These are phyloP conservation scores for Cyanidium caldarium DNA, from an alignment of 23 red algal species.

Conservation along the genomic window DNA sequence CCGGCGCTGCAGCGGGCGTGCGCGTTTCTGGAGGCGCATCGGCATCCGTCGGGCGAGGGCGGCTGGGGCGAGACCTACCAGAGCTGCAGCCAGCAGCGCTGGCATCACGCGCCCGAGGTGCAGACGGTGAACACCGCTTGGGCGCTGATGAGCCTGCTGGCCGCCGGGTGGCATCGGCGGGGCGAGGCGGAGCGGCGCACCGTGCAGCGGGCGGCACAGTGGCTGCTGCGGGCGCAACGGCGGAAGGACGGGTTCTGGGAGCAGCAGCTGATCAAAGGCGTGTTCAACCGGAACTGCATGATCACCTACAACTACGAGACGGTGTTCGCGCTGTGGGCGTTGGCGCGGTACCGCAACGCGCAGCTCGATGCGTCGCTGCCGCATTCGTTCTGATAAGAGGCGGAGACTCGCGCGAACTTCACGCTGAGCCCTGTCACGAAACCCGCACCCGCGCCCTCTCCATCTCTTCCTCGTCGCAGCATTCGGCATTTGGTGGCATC, in stretches of 20 bases:
- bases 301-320: conserved; percentile 92
- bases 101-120: conserved; percentile 32
- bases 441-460: neutral
- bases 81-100: conserved; percentile 39
- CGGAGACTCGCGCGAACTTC: neutral
- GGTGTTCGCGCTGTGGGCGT: conserved; percentile 85
- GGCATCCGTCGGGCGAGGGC: conserved; percentile 42
- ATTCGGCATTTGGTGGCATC: neutral
- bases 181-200: conserved; percentile 6
- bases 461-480: neutral
- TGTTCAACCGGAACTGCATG: conserved; percentile 99
- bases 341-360: conserved; percentile 45
- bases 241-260: conserved; percentile 62
- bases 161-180: conserved; percentile 33
- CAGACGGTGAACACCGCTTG: conserved; percentile 88
- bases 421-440: neutral
- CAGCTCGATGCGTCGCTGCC: neutral
- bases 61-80: conserved; percentile 81
- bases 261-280: conserved; percentile 86
- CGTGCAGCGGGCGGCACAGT: conserved; percentile 31
- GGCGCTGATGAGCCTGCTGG: conserved; percentile 47
- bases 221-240: conserved; percentile 41
- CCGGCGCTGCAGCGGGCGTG: conserved; percentile 59
- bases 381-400: neutral
- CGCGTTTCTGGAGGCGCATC: conserved; percentile 54